phyloP scores from a whole-genome alignment of 495 filamentous ascomycete genomes.

The Penicillium manginii region DNA sequence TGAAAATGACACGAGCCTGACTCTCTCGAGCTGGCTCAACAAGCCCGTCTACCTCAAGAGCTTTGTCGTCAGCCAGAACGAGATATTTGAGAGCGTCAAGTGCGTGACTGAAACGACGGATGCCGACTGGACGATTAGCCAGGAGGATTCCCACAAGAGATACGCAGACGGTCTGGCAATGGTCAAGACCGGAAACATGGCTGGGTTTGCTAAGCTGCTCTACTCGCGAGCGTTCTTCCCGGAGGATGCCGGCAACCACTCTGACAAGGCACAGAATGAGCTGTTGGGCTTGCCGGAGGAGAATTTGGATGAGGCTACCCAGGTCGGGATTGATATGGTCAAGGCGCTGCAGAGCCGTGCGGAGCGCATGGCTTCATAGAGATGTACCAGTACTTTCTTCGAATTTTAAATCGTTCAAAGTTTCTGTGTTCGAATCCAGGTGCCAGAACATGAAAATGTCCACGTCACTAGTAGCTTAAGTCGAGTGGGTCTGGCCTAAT shows the following conservation, averaged over 20 bases:
- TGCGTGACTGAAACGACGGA: conserved; percentile 57
- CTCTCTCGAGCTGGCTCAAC: conserved; percentile 44
- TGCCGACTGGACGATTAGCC: conserved; percentile 58
- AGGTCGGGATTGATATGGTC: neutral
- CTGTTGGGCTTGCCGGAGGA: conserved; percentile 58
- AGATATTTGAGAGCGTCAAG: conserved; percentile 57
- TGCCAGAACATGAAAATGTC: too few species aligned
- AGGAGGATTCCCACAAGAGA: conserved; percentile 47
- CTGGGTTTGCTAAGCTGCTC: conserved; percentile 53
- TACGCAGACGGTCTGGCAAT: conserved; percentile 47
- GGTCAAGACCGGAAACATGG: conserved; percentile 47
- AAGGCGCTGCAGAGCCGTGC: neutral
- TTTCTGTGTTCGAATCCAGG: too few species aligned
- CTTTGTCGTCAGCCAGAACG: conserved; percentile 55
- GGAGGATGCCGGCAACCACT: conserved; percentile 40
- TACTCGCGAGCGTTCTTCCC: conserved; percentile 56
- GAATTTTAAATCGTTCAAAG: too few species aligned
- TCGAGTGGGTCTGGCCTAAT: too few species aligned
- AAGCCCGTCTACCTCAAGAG: conserved; percentile 47
- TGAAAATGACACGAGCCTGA: conserved; percentile 41
- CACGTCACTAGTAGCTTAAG: too few species aligned
- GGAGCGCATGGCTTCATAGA: neutral
- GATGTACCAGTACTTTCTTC: too few species aligned
- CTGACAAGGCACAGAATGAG: conserved; percentile 47
- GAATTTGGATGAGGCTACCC: conserved; percentile 58